These are phyloP conservation scores for Suillus ampliporus DNA, from an alignment of 768 basidiomycete species.

Conservation along the genomic window DNA sequence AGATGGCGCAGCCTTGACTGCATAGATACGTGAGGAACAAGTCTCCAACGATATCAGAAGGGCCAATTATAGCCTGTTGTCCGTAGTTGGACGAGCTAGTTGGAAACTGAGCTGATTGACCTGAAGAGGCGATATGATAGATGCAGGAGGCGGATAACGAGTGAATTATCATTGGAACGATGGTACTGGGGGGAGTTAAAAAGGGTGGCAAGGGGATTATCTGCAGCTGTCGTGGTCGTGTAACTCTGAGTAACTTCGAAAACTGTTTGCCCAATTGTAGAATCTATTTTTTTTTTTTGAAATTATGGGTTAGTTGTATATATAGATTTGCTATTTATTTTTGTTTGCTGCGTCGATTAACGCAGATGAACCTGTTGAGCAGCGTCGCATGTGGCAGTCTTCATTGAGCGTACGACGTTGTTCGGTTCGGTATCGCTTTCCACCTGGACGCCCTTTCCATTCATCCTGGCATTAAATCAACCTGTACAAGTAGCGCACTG, in stretches of 20 bases:
- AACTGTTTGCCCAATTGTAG: neutral
- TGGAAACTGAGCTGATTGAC: slow-evolving; percentile 7
- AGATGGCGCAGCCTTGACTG: neutral
- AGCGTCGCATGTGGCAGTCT: slow-evolving; percentile 12
- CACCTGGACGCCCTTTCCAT: slow-evolving; percentile 19
- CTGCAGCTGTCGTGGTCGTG: neutral
- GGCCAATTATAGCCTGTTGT: slow-evolving; percentile 14
- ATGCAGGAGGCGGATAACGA: neutral
- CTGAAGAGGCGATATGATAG: slow-evolving; percentile 5
- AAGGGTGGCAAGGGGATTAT: slow-evolving; percentile 5
- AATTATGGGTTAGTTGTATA: slow-evolving; percentile 1
- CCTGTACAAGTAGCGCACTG: neutral
- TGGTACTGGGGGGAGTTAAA: neutral
- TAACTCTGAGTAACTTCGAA: slow-evolving; percentile 1
- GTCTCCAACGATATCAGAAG: slow-evolving; percentile 7
- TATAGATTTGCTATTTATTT: slow-evolving; percentile 9
- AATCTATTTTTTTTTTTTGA: slow-evolving; percentile 7
- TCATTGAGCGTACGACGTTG: slow-evolving; percentile 4
- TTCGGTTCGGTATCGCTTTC: slow-evolving; percentile 25
- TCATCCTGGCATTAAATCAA: slow-evolving; percentile 19
- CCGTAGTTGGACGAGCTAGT: slow-evolving; percentile 2
- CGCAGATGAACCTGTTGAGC: slow-evolving; percentile 8
- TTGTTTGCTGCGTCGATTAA: slow-evolving; percentile 9
- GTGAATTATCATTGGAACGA: slow-evolving; percentile 1
- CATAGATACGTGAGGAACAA: slow-evolving; percentile 5